Evolutionary conservation across 768 basidiomycete genomes (phyloP), one percentile per base, ranked within the genome.

Genomic region (Trametes meyenii): DNA sequence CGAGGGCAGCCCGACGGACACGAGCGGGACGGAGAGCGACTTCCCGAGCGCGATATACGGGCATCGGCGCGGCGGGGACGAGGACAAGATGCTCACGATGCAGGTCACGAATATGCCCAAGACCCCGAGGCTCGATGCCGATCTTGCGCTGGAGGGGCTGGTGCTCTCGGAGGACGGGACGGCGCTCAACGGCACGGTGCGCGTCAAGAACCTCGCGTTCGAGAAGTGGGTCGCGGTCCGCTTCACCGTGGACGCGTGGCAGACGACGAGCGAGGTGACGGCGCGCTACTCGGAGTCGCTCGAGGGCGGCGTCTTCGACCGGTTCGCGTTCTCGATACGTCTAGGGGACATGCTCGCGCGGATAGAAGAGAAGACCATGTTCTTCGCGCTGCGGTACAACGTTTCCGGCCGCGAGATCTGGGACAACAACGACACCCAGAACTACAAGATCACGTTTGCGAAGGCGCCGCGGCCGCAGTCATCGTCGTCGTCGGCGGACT

Each of bases 201-300:
- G 86, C 49, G 91, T 96, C 60, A 83, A 86, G 68, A 98, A 98
- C 72, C 71, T 98, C 51, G 85, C 93, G 7, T 98, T 86, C 75
- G 81, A 89, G 68, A 98, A 98, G 77, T 84, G 85, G 80, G 81
- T 98, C 54, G 89, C 87, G 8, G 85, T 94, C 24, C 85, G 96
- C 29, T 98, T 97, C 74, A 98, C 96, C 1, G 83, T 96, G 67
- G 96, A 98, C 72, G 82, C 80, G 66, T 98, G 96, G 96, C 93
- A 94, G 74, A 99, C 96, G 49, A 96, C 93, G 60, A 91, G 89
- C 73, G 96, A 98, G 74, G 92, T 97, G 60, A 84, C 87, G 0
- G 96, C 88, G 24, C 85, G 83, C 51, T 89, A 92, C 72, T 74
- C 84, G 17, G 80, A 83, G 58, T 71, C 79, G 38, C 63, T 78